These are phyloP conservation scores for Ricinus communis DNA, from an alignment of 345 rosid genomes.

Conservation along the genomic window DNA sequence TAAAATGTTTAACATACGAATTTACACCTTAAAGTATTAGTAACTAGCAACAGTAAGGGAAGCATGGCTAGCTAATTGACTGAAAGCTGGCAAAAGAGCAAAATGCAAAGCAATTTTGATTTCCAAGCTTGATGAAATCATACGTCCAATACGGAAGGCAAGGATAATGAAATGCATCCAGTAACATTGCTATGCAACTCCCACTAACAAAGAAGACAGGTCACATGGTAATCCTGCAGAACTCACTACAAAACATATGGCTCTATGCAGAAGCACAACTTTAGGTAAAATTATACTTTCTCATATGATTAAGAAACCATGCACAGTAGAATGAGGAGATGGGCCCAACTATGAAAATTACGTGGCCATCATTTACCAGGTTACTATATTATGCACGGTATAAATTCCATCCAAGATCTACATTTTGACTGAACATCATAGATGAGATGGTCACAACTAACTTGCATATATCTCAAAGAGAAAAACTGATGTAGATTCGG, in stretches of 20 bases:
- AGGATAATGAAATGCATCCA: neutral
- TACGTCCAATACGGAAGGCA: neutral
- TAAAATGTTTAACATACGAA: neutral
- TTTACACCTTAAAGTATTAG: no score
- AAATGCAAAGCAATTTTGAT: neutral
- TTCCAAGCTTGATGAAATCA: neutral
- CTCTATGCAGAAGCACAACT: neutral
- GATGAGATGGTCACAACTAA: neutral
- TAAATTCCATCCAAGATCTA: neutral
- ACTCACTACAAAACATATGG: neutral
- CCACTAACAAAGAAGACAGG: neutral
- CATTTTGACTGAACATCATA: neutral
- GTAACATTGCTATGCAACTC: neutral
- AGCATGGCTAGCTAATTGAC: neutral
- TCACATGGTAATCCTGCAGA: neutral
- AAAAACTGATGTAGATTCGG: neutral
- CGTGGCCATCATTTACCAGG: neutral
- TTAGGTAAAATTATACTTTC: constrained; percentile 2
- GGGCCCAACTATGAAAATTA: neutral
- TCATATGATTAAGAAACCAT: neutral
- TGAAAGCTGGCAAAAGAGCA: neutral
- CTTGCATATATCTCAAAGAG: neutral
- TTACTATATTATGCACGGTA: neutral
- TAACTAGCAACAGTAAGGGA: neutral
- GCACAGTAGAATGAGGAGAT: neutral